Evolutionary conservation across 148 eudicot species (phyloP), one percentile per base, ranked within the genome.

Genomic region (Chenopodium formosanum): DNA sequence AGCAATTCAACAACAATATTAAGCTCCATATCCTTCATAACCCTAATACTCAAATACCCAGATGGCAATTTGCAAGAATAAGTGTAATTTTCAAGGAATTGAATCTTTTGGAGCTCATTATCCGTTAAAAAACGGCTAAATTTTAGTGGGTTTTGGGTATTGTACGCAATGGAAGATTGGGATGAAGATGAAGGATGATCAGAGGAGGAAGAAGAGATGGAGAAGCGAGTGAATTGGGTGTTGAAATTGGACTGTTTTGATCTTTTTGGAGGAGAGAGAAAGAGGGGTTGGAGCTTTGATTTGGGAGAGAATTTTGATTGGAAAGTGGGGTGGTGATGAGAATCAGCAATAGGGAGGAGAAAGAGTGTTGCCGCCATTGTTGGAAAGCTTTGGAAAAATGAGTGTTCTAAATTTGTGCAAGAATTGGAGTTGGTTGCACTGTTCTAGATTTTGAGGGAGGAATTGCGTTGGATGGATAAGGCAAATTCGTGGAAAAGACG

Each of bases 1-100:
- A 92, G 85, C 76, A 94, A 73, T 2, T 65, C 85, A 20, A 87
- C 91, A 0, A 91, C 86, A 73, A 76, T 72, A 58, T 93, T 94
- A 72, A 88, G 78, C 64, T 92, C 96, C n/a, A 89, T 83, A 2
- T 85, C 83, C 22, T 86, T 85, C 95, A 94, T 94, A 2, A 87
- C 85, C 6, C 93, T 88, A 74, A 90, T 80, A 48, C 53, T 75
- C 73, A 96, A 71, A 19, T 83, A 76, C 84, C 98, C 99, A 82
- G 94, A 89, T 76, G 88, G 23, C 73, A 96, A 79, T 80, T 92
- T 70, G 71, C 78, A 85, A 20, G 78, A 77, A 71, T 91, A 91
- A 29, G 66, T 84, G 83, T 83, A 96, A 44, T 81, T 81, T 25
- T 86, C 82, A 4, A 96, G 88, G 69, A 83, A 71, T 74, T 91